These are phyloP conservation scores for Chlorella sp. DNA, from an alignment of 139 green algal genomes.

Conservation along the genomic window DNA sequence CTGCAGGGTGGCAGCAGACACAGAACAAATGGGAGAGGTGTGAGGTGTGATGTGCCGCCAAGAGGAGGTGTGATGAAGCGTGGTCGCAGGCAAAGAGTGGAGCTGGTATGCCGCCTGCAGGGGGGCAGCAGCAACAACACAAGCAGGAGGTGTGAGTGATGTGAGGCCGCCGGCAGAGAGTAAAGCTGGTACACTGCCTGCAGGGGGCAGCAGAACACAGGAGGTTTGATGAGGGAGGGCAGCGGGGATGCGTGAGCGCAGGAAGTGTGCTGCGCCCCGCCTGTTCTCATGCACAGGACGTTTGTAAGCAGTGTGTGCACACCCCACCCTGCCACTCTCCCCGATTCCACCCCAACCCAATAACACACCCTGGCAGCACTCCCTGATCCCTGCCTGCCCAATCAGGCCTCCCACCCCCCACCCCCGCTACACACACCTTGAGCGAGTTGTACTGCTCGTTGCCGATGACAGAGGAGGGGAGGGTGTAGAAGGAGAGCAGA, in stretches of 20 bases:
- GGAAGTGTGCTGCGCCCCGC: too few relatives aligned
- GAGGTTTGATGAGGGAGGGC: too few relatives aligned
- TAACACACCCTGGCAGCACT: neutral
- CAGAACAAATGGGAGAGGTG: too few relatives aligned
- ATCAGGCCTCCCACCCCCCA: neutral
- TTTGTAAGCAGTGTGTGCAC: neutral
- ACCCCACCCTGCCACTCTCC: too few relatives aligned
- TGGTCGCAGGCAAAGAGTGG: conserved; percentile 81
- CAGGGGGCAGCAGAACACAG: neutral
- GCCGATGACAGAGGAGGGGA: conserved; percentile 89
- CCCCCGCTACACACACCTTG: conserved; percentile 29
- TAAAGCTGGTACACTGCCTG: conserved; percentile 97
- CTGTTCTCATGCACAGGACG: too few relatives aligned
- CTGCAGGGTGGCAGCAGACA: neutral
- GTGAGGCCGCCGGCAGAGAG: conserved; percentile 69
- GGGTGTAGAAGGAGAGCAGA: conserved; percentile 95
- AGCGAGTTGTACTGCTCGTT: conserved; percentile 87
- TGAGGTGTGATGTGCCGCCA: too few relatives aligned
- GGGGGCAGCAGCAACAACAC: neutral
- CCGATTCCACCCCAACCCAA: neutral
- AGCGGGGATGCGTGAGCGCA: too few relatives aligned
- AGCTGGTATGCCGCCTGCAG: conserved; percentile 92
- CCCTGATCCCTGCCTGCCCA: neutral
- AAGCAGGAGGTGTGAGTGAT: neutral
- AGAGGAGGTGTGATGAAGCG: too few relatives aligned